phyloP scores from a whole-genome alignment of 768 basidiomycete genomes.

The Phlegmacium glaucopus region DNA sequence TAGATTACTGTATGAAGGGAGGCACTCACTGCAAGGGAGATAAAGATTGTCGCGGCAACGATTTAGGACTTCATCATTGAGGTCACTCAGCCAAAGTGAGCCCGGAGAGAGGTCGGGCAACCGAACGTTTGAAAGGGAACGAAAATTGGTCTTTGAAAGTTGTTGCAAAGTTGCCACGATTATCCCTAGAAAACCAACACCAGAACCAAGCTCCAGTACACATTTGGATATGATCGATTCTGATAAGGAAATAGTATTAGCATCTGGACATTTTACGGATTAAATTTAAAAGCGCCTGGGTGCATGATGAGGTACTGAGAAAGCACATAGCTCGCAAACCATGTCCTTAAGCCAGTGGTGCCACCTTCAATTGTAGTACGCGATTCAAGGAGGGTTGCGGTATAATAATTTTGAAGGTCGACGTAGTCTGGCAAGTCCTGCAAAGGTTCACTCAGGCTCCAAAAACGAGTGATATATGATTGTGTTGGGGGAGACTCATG shows the following conservation, averaged over 20 bases:
- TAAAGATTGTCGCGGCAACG: slow-evolving; percentile 57
- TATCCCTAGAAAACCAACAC: slow-evolving; percentile 72
- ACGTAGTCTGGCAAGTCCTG: slow-evolving; percentile 4
- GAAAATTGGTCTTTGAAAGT: slow-evolving; percentile 1
- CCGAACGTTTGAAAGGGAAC: not conserved
- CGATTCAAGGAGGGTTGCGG: slow-evolving; percentile 67
- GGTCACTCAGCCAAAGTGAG: slow-evolving; percentile 52
- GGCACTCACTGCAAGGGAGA: slow-evolving; percentile 68
- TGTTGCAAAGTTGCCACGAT: slow-evolving; percentile 57
- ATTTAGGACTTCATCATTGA: slow-evolving; percentile 57
- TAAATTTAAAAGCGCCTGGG: slow-evolving; percentile 39
- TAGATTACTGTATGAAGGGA: slow-evolving; percentile 25
- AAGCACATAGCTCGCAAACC: slow-evolving; percentile 69
- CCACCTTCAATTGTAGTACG: slow-evolving; percentile 70
- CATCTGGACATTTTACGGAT: no score
- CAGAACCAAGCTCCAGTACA: slow-evolving; percentile 74
- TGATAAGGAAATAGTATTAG: slow-evolving; percentile 24
- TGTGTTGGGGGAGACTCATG: slow-evolving; percentile 37
- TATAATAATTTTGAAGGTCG: slow-evolving; percentile 30
- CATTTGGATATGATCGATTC: slow-evolving; percentile 42
- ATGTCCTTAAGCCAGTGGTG: slow-evolving; percentile 78
- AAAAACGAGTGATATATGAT: slow-evolving; percentile 69
- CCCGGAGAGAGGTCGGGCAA: not conserved
- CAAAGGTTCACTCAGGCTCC: slow-evolving; percentile 27
- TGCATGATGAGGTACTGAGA: slow-evolving; percentile 57